Percentiles rank a stretch among this genome's conserved stretches.
phyloP scores from a whole-genome alignment of 305 asterid species.

The Fraxinus nigra region DNA sequence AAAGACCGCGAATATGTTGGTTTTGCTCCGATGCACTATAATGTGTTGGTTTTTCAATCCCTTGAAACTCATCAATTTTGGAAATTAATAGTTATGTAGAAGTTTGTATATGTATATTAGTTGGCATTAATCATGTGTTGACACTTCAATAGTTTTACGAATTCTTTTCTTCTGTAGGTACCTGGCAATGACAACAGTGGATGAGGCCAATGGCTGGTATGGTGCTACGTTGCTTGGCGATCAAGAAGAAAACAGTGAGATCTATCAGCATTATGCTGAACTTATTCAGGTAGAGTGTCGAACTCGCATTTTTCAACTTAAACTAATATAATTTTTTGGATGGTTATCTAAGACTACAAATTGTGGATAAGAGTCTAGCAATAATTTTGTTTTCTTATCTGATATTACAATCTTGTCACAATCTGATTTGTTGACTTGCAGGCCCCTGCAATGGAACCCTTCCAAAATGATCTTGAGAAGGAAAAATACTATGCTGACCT shows the following conservation, averaged over 20 bases:
- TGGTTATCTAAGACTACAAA: no score
- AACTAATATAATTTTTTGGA: no score
- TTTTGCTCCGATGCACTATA: neutral
- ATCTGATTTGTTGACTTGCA: no score
- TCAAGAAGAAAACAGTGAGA: conserved; percentile 77
- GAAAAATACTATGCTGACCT: conserved; percentile 70
- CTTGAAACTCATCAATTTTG: neutral
- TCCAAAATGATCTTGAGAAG: conserved; percentile 66
- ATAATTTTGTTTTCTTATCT: no score
- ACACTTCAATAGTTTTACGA: no score
- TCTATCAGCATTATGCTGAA: conserved; percentile 87
- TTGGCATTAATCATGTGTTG: no score
- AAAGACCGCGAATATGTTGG: no score
- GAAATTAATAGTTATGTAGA: neutral
- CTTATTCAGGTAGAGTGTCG: conserved; percentile 98
- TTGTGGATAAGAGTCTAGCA: no score
- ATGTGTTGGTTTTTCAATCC: neutral
- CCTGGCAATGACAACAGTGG: conserved; percentile 77
- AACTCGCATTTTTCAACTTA: no score
- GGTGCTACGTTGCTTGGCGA: conserved; percentile 92
- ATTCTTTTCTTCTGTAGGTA: conserved; percentile 44
- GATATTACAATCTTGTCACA: no score
- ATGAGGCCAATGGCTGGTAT: conserved; percentile 93
- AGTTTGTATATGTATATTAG: no score
- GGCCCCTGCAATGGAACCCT: conserved; percentile 82